phyloP scores from a whole-genome alignment of 306 rosid species.

The Prunus salicina region DNA sequence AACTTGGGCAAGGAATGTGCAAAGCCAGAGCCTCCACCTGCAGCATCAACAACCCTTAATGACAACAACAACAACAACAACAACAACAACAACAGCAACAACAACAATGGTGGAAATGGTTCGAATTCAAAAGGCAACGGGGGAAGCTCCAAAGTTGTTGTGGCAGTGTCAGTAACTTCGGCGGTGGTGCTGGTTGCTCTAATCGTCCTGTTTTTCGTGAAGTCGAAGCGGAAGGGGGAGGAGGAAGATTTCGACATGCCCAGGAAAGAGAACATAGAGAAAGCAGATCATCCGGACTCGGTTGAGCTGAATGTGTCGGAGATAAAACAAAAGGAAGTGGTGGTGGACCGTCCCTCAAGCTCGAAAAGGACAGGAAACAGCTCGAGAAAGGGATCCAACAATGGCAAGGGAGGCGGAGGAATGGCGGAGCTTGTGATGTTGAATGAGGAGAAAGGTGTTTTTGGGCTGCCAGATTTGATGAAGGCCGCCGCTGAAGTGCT shows the following conservation, averaged over 20 bases:
- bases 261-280: background rate
- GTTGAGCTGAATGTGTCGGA: constrained; percentile 51
- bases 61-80: background rate
- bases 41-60: background rate
- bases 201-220: constrained; percentile 14
- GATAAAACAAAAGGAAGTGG: constrained; percentile 6
- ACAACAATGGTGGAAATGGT: background rate
- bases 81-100: background rate
- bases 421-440: constrained; percentile 47
- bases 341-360: background rate
- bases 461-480: constrained; percentile 79
- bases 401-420: background rate
- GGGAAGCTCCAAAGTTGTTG: constrained; percentile 18
- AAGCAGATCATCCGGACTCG: background rate
- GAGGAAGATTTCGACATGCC: constrained; percentile 5
- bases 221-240: constrained; percentile 22
- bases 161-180: constrained; percentile 19
- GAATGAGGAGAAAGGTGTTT: constrained; percentile 57
- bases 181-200: constrained; percentile 29
- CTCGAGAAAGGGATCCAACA: constrained; percentile 16
- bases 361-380: background rate
- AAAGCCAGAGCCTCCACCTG: background rate
- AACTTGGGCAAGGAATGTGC: constrained; percentile 34
- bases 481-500: constrained; percentile 76
- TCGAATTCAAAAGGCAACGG: constrained; percentile 1